Evolutionary conservation across 148 eudicot species (phyloP).

Genomic region (Vaccinium myrtillus): DNA sequence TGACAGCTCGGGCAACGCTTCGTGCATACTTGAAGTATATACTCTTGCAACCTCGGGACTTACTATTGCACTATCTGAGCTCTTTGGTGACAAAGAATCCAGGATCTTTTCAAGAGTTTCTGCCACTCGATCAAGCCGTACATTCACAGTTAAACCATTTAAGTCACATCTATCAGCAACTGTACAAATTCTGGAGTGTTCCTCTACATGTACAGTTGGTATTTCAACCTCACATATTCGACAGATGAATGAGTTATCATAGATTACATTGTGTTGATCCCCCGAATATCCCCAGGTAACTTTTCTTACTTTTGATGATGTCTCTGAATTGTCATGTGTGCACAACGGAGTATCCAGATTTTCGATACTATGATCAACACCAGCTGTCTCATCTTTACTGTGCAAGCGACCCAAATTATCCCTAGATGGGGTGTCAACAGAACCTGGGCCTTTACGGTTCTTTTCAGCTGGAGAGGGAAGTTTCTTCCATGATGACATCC

Average conservation of each 20-base stretch:
- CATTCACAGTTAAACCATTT: conserved; percentile 80
- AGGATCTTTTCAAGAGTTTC: conserved; percentile 87
- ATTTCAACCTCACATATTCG: conserved; percentile 99
- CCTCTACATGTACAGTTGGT: conserved; percentile 88
- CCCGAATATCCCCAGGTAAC: conserved; percentile 63
- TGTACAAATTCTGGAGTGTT: conserved; percentile 96
- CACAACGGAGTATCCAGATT: conserved; percentile 36
- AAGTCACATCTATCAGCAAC: conserved; percentile 96
- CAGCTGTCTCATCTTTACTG: conserved; percentile 38
- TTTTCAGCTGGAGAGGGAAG: conserved; percentile 76
- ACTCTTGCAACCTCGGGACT: conserved; percentile 51
- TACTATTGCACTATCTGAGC: conserved; percentile 42
- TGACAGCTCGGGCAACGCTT: conserved; percentile 49
- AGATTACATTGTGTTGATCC: conserved; percentile 59
- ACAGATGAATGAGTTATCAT: conserved; percentile 76
- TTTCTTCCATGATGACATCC: conserved; percentile 95
- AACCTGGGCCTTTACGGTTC: conserved; percentile 42
- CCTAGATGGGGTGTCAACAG: conserved; percentile 45
- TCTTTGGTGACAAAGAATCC: conserved; percentile 76
- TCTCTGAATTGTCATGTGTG: conserved; percentile 42
- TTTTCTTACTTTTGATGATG: conserved; percentile 38
- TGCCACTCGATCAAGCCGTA: conserved; percentile 86
- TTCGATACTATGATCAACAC: conserved; percentile 20
- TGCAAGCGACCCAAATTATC: conserved; percentile 43
- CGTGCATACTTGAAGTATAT: conserved; percentile 48